Percentiles rank a stretch among this genome's conserved stretches.
phyloP scores from a whole-genome alignment of 202 grass and related monocot species.

The Cymbopogon flexuosus region DNA sequence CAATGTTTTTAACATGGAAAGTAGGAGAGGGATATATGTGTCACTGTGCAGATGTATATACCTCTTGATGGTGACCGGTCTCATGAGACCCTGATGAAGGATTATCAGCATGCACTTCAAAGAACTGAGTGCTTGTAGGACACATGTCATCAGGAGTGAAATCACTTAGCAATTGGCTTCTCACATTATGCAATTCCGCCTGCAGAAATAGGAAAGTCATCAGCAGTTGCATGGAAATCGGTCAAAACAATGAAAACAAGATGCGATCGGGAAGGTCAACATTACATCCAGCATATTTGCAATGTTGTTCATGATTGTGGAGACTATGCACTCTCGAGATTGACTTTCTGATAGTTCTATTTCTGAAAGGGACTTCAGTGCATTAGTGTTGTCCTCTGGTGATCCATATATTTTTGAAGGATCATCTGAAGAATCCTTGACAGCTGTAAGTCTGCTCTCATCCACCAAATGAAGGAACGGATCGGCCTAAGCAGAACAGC shows the following conservation, averaged over 20 bases:
- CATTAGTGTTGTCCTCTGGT: slow-evolving; percentile 70
- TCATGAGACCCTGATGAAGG: slow-evolving; percentile 44
- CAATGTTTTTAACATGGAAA: slow-evolving; percentile 30
- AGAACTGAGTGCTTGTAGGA: slow-evolving; percentile 63
- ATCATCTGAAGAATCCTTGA: slow-evolving; percentile 49
- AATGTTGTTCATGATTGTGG: slow-evolving; percentile 77
- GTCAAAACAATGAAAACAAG: slow-evolving; percentile 17
- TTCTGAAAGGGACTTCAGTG: slow-evolving; percentile 64
- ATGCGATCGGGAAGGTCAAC: slow-evolving; percentile 23
- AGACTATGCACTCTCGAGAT: slow-evolving; percentile 83
- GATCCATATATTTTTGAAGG: slow-evolving; percentile 69
- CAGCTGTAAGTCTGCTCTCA: slow-evolving; percentile 71
- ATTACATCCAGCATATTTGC: slow-evolving; percentile 77
- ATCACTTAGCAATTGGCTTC: slow-evolving; percentile 69
- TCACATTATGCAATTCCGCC: slow-evolving; percentile 70
- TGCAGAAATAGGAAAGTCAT: slow-evolving; percentile 44
- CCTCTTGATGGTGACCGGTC: slow-evolving; percentile 50
- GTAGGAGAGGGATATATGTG: slow-evolving; percentile 22
- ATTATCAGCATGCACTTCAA: slow-evolving; percentile 45
- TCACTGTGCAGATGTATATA: slow-evolving; percentile 19
- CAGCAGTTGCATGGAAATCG: slow-evolving; percentile 16
- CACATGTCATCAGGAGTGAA: slow-evolving; percentile 92
- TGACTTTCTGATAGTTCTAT: slow-evolving; percentile 85
- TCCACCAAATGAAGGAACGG: slow-evolving; percentile 83
- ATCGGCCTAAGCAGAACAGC: slow-evolving; percentile 58